Base-by-base conservation (phyloP, 139 green algal genomes). In the Coccomyxa sp. region DNA sequence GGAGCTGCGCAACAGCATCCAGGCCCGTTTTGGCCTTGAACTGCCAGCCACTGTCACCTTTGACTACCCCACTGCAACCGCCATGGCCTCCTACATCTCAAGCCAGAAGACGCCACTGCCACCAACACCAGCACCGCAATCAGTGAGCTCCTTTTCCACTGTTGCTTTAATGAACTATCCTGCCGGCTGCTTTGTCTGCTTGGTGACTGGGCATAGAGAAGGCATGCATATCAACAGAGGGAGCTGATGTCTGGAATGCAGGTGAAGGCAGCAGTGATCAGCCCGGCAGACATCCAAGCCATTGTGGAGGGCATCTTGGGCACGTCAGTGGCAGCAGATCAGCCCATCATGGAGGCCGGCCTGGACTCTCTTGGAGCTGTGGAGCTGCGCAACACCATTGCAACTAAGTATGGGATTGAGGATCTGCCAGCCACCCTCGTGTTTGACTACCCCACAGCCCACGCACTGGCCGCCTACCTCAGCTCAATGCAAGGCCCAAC, bases 321-420 rank as follows among this genome's bases (percentile, higher is more conserved):
- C 14, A 45, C 1, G 25, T 17, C 76, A 13, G 83, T 93, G 32
- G 27, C 75, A 13, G 67, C 38, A 18, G 86, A 92, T 18, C 85
- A 92, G 30, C 92, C 92, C 0, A 85, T 96, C 18, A 92, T 96
- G 88, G 88, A 84, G 27, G 86, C 88, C 30, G 92, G 92, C 13
- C 83, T 97, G 76, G 92, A 98, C 85, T 96, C 91, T 10, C 85
- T 97, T n/a, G 92, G 91, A 0, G 92, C 92, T 11, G 91, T 96
- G 51, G 95, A 98, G 90, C 87, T 98, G 67, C 87, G 92, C 51
- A 93, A 59, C 94, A 32, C 90, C 93, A 88, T 93, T 87, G 13
- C 82, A 94, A 71, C 27, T 1, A 31, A 31, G 21, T 85, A 92
- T 58, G 68, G 83, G 7, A 25, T 21, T 13, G 21, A 94, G 58